Evolutionary conservation across 306 rosid species (phyloP).

Genomic region (Glycine soja): DNA sequence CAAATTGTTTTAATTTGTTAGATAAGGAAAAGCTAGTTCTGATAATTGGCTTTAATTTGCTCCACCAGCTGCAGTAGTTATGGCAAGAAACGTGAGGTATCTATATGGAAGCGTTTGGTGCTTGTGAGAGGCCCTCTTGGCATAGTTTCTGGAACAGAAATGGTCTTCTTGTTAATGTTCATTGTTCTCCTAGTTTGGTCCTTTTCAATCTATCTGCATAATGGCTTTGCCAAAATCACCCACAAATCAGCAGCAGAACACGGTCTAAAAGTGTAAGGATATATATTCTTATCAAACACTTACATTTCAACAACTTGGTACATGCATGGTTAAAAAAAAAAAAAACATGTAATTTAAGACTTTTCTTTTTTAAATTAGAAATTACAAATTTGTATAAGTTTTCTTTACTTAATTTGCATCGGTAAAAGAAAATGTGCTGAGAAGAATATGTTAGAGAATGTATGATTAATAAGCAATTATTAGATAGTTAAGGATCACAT

Average conservation of each 20-base stretch:
- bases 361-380: neutral
- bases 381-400: too few species aligned
- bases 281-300: neutral
- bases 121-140: slow-evolving; percentile 76
- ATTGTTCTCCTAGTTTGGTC: slow-evolving; percentile 69
- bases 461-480: too few species aligned
- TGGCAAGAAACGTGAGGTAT: slow-evolving; percentile 26
- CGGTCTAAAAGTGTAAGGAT: slow-evolving; percentile 63
- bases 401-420: too few species aligned
- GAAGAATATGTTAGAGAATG: too few species aligned
- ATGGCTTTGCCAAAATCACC: slow-evolving; percentile 33
- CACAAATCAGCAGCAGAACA: slow-evolving; percentile 45
- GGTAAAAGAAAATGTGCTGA: too few species aligned
- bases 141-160: slow-evolving; percentile 66
- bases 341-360: neutral
- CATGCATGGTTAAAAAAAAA: neutral
- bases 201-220: slow-evolving; percentile 48
- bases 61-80: slow-evolving; percentile 11
- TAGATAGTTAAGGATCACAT: too few species aligned
- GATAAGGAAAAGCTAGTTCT: neutral
- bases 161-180: slow-evolving; percentile 64
- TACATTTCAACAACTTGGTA: neutral
- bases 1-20: neutral
- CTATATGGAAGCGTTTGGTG: slow-evolving; percentile 55
- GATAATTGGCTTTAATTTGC: neutral